phyloP scores from a whole-genome alignment of 1,284 basidiomycete species.

The Irpex sp. region DNA sequence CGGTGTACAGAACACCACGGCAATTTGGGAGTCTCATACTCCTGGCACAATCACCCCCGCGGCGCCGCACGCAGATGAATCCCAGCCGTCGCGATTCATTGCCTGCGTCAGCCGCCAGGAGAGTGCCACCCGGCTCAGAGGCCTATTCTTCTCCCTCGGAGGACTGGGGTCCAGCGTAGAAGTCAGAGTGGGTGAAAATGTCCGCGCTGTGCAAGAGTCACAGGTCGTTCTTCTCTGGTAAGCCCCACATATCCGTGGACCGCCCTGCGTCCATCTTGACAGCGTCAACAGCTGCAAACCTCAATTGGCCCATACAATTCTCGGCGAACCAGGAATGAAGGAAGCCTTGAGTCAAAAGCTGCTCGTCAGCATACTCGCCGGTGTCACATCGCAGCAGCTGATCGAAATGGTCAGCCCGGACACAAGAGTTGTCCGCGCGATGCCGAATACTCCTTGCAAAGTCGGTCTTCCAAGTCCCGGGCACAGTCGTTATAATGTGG shows the following conservation, averaged over 20 bases:
- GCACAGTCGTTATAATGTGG: not conserved
- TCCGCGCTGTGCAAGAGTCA: conserved; percentile 67
- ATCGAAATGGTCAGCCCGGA: conserved; percentile 67
- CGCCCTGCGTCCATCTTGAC: not conserved
- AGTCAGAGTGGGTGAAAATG: conserved; percentile 68
- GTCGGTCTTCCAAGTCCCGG: conserved; percentile 39
- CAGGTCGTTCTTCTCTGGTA: conserved; percentile 91
- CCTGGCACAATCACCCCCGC: conserved; percentile 80
- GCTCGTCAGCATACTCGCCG: conserved; percentile 94
- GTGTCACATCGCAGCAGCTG: conserved; percentile 87
- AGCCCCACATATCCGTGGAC: conserved; percentile 21
- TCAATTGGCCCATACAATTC: conserved; percentile 77
- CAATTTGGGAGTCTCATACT: conserved; percentile 81
- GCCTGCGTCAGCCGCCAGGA: conserved; percentile 86
- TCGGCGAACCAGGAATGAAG: conserved; percentile 77
- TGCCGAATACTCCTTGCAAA: conserved; percentile 99
- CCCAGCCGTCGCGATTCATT: conserved; percentile 81
- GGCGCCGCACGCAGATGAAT: conserved; percentile 50
- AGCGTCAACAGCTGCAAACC: conserved; percentile 79
- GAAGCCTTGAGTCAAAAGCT: conserved; percentile 89
- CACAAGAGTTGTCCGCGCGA: conserved; percentile 91
- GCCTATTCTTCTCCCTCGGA: conserved; percentile 59
- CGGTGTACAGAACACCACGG: conserved; percentile 25
- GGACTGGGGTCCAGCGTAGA: conserved; percentile 63
- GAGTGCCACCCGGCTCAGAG: conserved; percentile 68